phyloP scores from a whole-genome alignment of 2,329 filamentous ascomycete genomes.

The Calonectria pauciramosa region DNA sequence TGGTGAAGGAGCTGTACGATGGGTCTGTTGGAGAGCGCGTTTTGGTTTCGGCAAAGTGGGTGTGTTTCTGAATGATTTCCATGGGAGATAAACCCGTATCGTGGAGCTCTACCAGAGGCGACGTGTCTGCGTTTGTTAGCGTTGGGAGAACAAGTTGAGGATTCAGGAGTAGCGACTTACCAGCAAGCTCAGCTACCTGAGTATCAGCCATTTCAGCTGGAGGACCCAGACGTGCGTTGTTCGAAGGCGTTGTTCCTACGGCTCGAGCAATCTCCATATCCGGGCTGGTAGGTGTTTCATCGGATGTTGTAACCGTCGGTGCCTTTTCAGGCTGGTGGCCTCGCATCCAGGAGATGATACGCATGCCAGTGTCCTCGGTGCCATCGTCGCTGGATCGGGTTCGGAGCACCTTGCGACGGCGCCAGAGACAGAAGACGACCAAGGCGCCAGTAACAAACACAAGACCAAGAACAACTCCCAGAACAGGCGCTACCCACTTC shows the following conservation, averaged over 20 bases:
- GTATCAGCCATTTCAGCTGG: constrained; percentile 58
- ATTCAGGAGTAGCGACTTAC: constrained; percentile 49
- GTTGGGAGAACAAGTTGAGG: background rate
- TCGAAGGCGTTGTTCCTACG: constrained; percentile 19
- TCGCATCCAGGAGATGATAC: constrained; percentile 67
- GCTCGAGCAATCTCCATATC: constrained; percentile 54
- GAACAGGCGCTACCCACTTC: constrained; percentile 71
- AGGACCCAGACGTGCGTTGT: constrained; percentile 23
- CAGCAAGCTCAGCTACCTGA: constrained; percentile 61
- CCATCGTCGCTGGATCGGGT: constrained; percentile 53
- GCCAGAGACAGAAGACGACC: constrained; percentile 67
- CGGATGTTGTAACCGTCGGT: constrained; percentile 58
- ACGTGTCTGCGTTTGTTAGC: constrained; percentile 54
- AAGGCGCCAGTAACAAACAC: constrained; percentile 66
- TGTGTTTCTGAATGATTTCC: constrained; percentile 55
- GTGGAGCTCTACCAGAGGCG: constrained; percentile 59
- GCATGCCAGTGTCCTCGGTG: constrained; percentile 61
- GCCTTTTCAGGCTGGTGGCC: constrained; percentile 60
- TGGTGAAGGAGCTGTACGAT: constrained; percentile 44
- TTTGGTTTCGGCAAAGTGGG: constrained; percentile 39
- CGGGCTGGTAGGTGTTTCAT: constrained; percentile 55
- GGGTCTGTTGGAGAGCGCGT: constrained; percentile 36
- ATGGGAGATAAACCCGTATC: constrained; percentile 57
- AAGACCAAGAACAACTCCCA: constrained; percentile 73
- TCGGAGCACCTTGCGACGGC: constrained; percentile 60